phyloP scores from a whole-genome alignment of 2,329 filamentous ascomycete species.

The Ophiocordyceps camponoti-leonardi region DNA sequence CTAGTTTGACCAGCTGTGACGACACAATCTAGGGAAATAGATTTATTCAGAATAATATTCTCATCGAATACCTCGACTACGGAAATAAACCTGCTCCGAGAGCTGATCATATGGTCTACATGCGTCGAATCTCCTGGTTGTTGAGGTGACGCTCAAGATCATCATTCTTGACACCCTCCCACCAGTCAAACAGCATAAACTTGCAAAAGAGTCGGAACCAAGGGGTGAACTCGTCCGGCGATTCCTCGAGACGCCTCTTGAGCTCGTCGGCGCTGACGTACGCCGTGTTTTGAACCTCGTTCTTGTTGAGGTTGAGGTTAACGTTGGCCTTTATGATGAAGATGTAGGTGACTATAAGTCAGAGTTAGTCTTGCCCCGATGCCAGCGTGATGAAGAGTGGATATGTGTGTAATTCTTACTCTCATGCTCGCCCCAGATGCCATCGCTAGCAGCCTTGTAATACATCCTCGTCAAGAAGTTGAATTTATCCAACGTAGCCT shows the following conservation, averaged over 20 bases:
- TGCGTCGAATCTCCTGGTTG: constrained; percentile 75
- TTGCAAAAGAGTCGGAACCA: constrained; percentile 99
- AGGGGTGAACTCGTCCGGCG: constrained; percentile 72
- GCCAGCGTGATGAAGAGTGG: too few species aligned
- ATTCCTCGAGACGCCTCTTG: constrained; percentile 70
- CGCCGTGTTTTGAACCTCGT: constrained; percentile 72
- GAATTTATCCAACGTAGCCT: constrained; percentile 85
- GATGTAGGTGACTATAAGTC: constrained; percentile 77
- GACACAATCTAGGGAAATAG: too few species aligned
- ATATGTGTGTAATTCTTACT: too few species aligned
- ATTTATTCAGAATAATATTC: too few species aligned
- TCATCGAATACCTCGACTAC: too few species aligned
- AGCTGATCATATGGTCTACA: constrained; percentile 25
- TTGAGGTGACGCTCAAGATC: constrained; percentile 73
- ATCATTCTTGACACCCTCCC: constrained; percentile 57
- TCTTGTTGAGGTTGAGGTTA: constrained; percentile 62
- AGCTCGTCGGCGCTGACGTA: constrained; percentile 74
- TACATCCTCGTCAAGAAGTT: constrained; percentile 91
- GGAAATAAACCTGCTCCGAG: too few species aligned
- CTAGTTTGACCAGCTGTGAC: too few species aligned
- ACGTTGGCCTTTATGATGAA: constrained; percentile 94
- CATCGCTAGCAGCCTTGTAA: constrained; percentile 92
- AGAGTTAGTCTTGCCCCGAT: too few species aligned
- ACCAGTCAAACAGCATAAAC: constrained; percentile 96
- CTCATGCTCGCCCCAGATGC: constrained; percentile 98